Evolutionary conservation across 805 yeast genomes (phyloP).

Genomic region (Nakazawaea molendinolei): DNA sequence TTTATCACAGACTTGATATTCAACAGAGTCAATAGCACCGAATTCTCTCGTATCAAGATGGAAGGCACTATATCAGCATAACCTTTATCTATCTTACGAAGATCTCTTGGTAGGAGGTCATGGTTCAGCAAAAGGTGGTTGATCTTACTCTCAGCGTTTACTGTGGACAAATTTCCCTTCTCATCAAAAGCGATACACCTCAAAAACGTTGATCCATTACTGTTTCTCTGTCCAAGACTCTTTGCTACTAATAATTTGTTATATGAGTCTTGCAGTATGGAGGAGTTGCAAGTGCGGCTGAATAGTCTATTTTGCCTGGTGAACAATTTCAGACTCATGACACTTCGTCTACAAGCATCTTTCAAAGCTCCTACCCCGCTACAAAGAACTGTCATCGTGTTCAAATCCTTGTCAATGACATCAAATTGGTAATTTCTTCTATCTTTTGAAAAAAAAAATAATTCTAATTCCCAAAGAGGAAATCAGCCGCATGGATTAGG

Average conservation of each 20-base stretch:
- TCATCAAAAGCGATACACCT: slow-evolving; percentile 45
- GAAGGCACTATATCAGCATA: slow-evolving; percentile 52
- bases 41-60: slow-evolving; percentile 38
- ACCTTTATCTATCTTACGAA: slow-evolving; percentile 42
- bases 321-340: no score
- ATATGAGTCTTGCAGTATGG: slow-evolving; percentile 13
- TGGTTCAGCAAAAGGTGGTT: slow-evolving; percentile 36
- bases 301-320: slow-evolving; percentile 9
- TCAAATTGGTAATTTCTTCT: no score
- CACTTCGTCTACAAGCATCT: no score
- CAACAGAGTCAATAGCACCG: slow-evolving; percentile 40
- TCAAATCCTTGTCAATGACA: no score
- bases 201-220: slow-evolving; percentile 13
- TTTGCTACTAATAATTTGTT: slow-evolving; percentile 16
- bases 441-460: no score
- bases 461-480: no score
- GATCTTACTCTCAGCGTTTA: slow-evolving; percentile 38
- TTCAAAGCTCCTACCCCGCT: no score
- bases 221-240: slow-evolving; percentile 19
- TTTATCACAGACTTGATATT: slow-evolving; percentile 48
- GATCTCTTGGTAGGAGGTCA: slow-evolving; percentile 44
- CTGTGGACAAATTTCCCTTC: slow-evolving; percentile 35
- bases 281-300: slow-evolving; percentile 11
- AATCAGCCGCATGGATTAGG: no score
- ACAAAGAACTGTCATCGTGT: no score